Conservation (phyloP, 257 asterid species). For the Petunia secreta region DNA sequence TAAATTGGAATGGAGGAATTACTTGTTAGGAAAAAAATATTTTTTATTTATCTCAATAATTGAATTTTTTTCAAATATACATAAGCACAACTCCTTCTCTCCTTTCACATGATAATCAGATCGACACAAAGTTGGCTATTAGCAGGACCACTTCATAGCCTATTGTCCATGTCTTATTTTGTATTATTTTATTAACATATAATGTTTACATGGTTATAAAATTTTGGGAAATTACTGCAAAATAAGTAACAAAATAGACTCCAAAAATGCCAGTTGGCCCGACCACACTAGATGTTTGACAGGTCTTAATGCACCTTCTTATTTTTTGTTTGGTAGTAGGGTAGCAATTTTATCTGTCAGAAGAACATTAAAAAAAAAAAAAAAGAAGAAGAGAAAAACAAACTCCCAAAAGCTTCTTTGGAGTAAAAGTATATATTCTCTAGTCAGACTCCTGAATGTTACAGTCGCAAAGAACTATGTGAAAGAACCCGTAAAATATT, state of each 20-base stretch:
- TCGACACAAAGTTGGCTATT: conserved; percentile 17
- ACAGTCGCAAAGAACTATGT: too few species aligned
- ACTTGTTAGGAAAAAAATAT: not conserved
- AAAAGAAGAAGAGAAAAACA: not conserved
- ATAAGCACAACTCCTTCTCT: conserved; percentile 31
- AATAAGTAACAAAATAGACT: not conserved
- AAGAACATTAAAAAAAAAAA: not conserved
- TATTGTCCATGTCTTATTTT: not conserved
- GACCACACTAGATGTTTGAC: conserved; percentile 2
- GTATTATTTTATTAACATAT: not conserved
- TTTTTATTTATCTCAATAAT: not conserved
- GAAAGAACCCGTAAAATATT: too few species aligned
- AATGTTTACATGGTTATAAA: not conserved
- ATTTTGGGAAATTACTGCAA: not conserved
- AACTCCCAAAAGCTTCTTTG: not conserved
- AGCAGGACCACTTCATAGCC: conserved; percentile 30
- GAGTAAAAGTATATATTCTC: not conserved
- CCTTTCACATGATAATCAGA: conserved; percentile 29
- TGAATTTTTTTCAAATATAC: not conserved
- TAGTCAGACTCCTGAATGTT: too few species aligned
- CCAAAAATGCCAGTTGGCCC: not conserved
- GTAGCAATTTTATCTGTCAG: not conserved
- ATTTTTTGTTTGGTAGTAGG: not conserved
- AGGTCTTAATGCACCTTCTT: not conserved
- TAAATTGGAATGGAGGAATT: too few species aligned